phyloP scores from a whole-genome alignment of 2,329 filamentous ascomycete species.

The Exophiala oligosperma region DNA sequence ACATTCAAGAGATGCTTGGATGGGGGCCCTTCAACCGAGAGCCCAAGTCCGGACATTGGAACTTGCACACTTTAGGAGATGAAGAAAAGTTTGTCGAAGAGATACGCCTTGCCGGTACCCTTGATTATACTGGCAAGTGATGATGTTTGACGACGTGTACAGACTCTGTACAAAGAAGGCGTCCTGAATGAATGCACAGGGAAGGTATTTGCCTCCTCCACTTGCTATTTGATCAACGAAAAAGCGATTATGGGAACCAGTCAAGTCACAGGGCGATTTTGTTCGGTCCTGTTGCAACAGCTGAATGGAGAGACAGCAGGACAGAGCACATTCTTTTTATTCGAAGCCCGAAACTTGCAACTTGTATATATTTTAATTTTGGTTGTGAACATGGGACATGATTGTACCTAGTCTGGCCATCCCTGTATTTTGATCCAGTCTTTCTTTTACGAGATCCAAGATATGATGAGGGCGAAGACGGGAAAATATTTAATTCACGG shows the following conservation, averaged over 20 bases:
- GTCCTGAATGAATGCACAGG: neutral
- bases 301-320: too few species aligned
- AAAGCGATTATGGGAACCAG: too few species aligned
- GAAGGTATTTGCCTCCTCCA: neutral
- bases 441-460: neutral
- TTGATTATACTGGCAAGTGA: slow-evolving; percentile 31
- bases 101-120: slow-evolving; percentile 44
- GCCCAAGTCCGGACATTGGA: slow-evolving; percentile 43
- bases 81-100: slow-evolving; percentile 45
- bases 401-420: neutral
- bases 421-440: neutral
- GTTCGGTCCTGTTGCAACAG: too few species aligned
- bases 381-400: neutral
- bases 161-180: slow-evolving; percentile 14
- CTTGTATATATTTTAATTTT: too few species aligned
- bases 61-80: slow-evolving; percentile 38
- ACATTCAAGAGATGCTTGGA: slow-evolving; percentile 33
- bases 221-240: neutral
- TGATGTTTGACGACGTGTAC: slow-evolving; percentile 3
- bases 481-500: too few species aligned
- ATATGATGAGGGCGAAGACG: neutral
- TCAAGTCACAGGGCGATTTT: too few species aligned
- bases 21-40: slow-evolving; percentile 37
- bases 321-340: too few species aligned
- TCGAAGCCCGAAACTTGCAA: too few species aligned